Conservation (phyloP, 345 rosid species). For the Brassica carinata region DNA sequence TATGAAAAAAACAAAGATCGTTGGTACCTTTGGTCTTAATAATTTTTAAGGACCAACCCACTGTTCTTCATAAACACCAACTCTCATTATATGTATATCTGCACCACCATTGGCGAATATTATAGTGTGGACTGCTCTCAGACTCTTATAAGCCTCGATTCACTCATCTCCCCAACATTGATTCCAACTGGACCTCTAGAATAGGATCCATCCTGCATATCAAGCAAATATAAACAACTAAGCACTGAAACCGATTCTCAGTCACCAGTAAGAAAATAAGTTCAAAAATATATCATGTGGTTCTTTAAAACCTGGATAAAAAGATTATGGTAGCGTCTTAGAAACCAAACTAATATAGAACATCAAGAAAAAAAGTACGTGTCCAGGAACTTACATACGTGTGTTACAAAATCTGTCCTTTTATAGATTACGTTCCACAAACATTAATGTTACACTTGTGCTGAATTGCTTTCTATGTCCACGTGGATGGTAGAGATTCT, state of each 20-base stretch:
- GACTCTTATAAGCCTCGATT: constrained; percentile 59
- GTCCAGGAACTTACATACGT: not conserved
- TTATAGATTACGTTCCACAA: no score
- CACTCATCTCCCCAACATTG: constrained; percentile 60
- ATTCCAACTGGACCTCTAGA: constrained; percentile 83
- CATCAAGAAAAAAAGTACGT: not conserved
- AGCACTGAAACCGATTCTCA: not conserved
- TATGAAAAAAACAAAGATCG: not conserved
- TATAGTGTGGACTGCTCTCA: constrained; percentile 80
- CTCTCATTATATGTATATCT: constrained; percentile 84
- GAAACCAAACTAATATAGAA: constrained; percentile 57
- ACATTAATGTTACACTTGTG: no score
- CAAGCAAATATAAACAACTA: not conserved
- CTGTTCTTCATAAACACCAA: constrained; percentile 84
- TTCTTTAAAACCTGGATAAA: no score
- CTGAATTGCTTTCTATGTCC: no score
- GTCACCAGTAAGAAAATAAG: not conserved
- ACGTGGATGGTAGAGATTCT: no score
- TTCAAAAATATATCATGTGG: no score
- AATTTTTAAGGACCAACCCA: constrained; percentile 75
- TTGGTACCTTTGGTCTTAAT: constrained; percentile 57
- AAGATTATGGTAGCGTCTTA: no score
- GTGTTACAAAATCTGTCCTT: no score
- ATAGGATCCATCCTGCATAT: constrained; percentile 84
- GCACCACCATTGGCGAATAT: constrained; percentile 78